Conservation (phyloP, 192 early-diverging fungal species). For the Rhizophagus prolifer region DNA sequence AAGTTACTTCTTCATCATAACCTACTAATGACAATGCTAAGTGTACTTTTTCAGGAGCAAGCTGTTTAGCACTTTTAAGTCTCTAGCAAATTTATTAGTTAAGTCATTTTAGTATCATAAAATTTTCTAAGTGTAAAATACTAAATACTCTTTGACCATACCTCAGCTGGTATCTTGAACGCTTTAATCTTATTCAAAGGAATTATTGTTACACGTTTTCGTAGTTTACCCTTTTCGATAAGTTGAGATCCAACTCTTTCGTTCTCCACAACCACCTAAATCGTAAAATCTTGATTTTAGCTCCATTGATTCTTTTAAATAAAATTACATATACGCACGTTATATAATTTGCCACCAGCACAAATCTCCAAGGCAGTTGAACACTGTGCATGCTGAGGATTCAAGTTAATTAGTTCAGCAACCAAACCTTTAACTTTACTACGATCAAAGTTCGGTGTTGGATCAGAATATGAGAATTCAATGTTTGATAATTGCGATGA, state of each 20-base stretch:
- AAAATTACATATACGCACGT: slow-evolving; percentile 50
- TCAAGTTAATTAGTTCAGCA: slow-evolving; percentile 82
- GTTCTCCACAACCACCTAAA: slow-evolving; percentile 84
- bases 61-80: slow-evolving; percentile 67
- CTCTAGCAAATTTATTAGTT: slow-evolving; percentile 47
- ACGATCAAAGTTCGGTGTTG: slow-evolving; percentile 85
- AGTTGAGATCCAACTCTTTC: slow-evolving; percentile 82
- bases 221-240: slow-evolving; percentile 73
- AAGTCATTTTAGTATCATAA: background rate
- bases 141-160: background rate
- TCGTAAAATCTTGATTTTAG: background rate
- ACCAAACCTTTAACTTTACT: slow-evolving; percentile 90
- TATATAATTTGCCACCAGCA: slow-evolving; percentile 92
- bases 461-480: slow-evolving; percentile 84
- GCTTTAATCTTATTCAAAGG: slow-evolving; percentile 94
- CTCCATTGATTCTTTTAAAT: background rate
- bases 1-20: slow-evolving; percentile 73
- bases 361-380: slow-evolving; percentile 89
- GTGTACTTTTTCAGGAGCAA: slow-evolving; percentile 88
- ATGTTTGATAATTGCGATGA: slow-evolving; percentile 57
- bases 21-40: slow-evolving; percentile 84
- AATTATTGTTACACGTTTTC: slow-evolving; percentile 83
- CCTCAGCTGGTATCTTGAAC: slow-evolving; percentile 53
- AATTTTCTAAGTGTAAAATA: background rate
- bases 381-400: slow-evolving; percentile 61